Conservation (phyloP, 371 early-diverging fungal genomes). For the Batkoa obscura region DNA sequence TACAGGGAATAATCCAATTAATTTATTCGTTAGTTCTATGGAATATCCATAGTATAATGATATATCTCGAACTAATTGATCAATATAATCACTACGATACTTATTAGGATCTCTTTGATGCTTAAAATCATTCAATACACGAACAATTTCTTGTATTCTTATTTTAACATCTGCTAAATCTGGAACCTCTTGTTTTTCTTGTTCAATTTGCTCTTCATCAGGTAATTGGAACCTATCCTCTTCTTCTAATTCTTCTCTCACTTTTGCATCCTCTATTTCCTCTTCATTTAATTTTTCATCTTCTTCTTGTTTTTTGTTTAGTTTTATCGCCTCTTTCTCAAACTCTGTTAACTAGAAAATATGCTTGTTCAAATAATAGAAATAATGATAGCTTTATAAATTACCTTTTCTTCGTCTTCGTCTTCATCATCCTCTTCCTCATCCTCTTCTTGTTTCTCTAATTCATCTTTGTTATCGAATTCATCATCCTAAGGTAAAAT, state of each 20-base stretch:
- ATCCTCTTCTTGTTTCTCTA: conserved; percentile 12
- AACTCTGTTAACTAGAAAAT: conserved; percentile 15
- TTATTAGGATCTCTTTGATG: conserved; percentile 52
- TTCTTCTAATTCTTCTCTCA: conserved; percentile 21
- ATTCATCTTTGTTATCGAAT: conserved; percentile 15
- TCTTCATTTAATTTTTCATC: conserved; percentile 54
- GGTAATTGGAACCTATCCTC: conserved; percentile 55
- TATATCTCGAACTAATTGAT: conserved; percentile 72
- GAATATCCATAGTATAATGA: conserved; percentile 88
- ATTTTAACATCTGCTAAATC: conserved; percentile 42
- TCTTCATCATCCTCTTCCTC: conserved; percentile 16
- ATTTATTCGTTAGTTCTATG: conserved; percentile 79
- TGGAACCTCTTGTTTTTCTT: conserved; percentile 28
- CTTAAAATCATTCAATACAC: conserved; percentile 71
- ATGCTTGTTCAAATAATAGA: conserved; percentile 27
- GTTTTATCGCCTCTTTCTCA: conserved; percentile 27
- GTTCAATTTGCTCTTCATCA: conserved; percentile 43
- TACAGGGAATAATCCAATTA: conserved; percentile 76
- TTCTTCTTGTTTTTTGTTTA: conserved; percentile 35
- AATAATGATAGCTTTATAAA: conserved; percentile 11
- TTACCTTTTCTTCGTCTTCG: conserved; percentile 12
- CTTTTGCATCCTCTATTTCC: not conserved
- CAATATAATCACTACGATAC: conserved; percentile 67
- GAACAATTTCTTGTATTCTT: conserved; percentile 76
- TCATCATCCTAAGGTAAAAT: conserved; percentile 11